These are phyloP conservation scores for Mycena citricolor DNA, from an alignment of 1,284 basidiomycete species.

Conservation along the genomic window DNA sequence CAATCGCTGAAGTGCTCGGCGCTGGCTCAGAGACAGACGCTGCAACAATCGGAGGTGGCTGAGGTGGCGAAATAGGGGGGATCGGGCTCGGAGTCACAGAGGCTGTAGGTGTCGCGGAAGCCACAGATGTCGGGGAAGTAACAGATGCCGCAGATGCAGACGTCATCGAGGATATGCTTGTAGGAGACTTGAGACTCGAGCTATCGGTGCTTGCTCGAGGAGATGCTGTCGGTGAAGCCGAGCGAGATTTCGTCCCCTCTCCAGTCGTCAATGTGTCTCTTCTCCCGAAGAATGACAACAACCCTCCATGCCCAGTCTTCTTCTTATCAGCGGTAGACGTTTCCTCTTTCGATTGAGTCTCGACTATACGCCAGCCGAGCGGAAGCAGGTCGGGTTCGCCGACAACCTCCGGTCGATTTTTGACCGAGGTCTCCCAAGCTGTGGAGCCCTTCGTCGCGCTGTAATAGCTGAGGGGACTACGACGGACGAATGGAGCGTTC, in stretches of 20 bases:
- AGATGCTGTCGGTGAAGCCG: constrained; percentile 30
- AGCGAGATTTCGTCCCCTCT: constrained; percentile 22
- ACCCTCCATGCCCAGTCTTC: constrained; percentile 31
- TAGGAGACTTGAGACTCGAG: constrained; percentile 14
- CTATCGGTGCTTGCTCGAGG: constrained; percentile 36
- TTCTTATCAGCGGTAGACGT: constrained; percentile 12
- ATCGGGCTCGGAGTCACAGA: neutral
- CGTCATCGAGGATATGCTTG: constrained; percentile 13
- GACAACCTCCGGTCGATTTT: constrained; percentile 44
- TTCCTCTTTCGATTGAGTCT: constrained; percentile 36
- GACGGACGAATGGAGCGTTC: constrained; percentile 48
- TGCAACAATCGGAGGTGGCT: constrained; percentile 1
- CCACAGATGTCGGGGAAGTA: too few relatives aligned
- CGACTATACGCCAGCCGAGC: constrained; percentile 64
- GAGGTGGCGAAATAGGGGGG: neutral
- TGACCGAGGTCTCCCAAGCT: constrained; percentile 70
- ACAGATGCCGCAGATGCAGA: constrained; percentile 8
- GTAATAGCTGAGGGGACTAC: constrained; percentile 65
- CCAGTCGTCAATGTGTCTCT: constrained; percentile 29
- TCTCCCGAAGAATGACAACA: constrained; percentile 71
- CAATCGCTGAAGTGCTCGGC: constrained; percentile 20
- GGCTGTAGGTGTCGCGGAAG: constrained; percentile 8
- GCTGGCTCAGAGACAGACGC: neutral
- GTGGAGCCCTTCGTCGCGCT: constrained; percentile 66
- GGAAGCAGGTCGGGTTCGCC: constrained; percentile 55